Conservation (phyloP, 441 rosid genomes). For the Populus hybrid region DNA sequence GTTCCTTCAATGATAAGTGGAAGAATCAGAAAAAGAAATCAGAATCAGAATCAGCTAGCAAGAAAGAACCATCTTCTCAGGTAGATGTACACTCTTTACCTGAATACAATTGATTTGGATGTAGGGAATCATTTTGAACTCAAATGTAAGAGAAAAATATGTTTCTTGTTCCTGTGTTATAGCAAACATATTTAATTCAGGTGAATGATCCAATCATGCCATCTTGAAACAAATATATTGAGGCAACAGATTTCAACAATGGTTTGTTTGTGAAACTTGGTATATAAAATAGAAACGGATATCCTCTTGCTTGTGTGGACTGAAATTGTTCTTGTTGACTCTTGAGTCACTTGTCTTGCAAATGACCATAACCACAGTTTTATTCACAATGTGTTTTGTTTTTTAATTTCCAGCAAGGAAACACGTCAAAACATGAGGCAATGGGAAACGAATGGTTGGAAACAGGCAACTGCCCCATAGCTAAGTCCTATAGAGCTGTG, state of each 20-base stretch:
- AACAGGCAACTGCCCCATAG: constrained; percentile 79
- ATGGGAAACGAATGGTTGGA: constrained; percentile 68
- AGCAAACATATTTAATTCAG: neutral
- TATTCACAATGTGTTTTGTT: too few relatives aligned
- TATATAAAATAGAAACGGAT: too few relatives aligned
- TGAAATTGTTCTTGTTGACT: too few relatives aligned
- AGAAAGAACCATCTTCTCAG: constrained; percentile 45
- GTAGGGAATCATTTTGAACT: constrained; percentile 2
- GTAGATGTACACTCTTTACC: constrained; percentile 26
- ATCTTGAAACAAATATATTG: neutral
- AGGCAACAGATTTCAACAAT: too few relatives aligned
- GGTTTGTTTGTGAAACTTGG: too few relatives aligned
- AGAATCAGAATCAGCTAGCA: constrained; percentile 35
- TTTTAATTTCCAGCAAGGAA: constrained; percentile 39
- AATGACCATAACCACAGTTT: too few relatives aligned
- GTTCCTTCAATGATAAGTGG: constrained; percentile 49
- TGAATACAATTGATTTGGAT: neutral
- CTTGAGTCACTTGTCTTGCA: too few relatives aligned
- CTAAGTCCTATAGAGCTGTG: constrained; percentile 76
- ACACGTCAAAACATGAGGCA: constrained; percentile 61
- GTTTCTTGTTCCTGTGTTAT: neutral
- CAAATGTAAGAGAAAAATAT: too few relatives aligned
- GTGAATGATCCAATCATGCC: neutral
- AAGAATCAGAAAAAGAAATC: constrained; percentile 50
- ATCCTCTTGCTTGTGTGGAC: too few relatives aligned